Evolutionary conservation across 495 filamentous ascomycete genomes (phyloP).

Genomic region (Glonium stellatum): DNA sequence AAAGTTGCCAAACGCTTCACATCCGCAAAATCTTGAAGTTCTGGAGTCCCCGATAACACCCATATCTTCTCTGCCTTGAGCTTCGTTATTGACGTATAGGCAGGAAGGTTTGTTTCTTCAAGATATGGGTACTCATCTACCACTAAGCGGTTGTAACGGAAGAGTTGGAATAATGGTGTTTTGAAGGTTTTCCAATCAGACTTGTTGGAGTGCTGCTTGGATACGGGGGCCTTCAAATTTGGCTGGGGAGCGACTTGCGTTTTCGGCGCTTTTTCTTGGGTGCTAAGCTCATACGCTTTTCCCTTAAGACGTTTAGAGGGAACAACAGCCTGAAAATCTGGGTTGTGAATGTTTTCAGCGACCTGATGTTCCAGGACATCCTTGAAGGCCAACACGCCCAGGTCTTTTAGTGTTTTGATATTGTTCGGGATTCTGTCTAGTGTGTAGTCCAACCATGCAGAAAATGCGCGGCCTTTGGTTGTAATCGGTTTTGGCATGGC

Average conservation of each 20-base stretch:
- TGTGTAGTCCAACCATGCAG: conserved; percentile 49
- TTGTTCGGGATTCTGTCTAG: conserved; percentile 38
- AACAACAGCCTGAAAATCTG: conserved; percentile 20
- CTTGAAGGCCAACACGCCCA: conserved; percentile 31
- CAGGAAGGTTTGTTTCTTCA: conserved; percentile 29
- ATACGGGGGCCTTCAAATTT: conserved; percentile 3
- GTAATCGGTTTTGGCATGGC: conserved; percentile 42
- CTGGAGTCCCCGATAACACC: conserved; percentile 63
- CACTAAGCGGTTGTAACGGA: conserved; percentile 55
- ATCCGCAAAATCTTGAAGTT: conserved; percentile 50
- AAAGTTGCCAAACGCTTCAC: conserved; percentile 52
- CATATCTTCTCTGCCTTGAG: conserved; percentile 51
- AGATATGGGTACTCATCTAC: conserved; percentile 64
- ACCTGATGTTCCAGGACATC: conserved; percentile 31
- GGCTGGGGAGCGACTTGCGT: background rate
- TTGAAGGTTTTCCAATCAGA: conserved; percentile 20
- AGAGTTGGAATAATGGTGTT: conserved; percentile 49
- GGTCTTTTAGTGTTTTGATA: conserved; percentile 34
- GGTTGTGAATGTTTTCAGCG: conserved; percentile 15
- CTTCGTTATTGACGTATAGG: conserved; percentile 29
- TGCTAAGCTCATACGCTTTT: conserved; percentile 19
- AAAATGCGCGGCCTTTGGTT: conserved; percentile 42
- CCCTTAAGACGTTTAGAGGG: conserved; percentile 31
- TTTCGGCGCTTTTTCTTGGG: background rate
- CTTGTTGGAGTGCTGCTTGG: background rate